Percentiles rank a stretch among this genome's conserved stretches.
Conservation (phyloP, 805 yeast genomes). For the Barnettozyma sp. region DNA sequence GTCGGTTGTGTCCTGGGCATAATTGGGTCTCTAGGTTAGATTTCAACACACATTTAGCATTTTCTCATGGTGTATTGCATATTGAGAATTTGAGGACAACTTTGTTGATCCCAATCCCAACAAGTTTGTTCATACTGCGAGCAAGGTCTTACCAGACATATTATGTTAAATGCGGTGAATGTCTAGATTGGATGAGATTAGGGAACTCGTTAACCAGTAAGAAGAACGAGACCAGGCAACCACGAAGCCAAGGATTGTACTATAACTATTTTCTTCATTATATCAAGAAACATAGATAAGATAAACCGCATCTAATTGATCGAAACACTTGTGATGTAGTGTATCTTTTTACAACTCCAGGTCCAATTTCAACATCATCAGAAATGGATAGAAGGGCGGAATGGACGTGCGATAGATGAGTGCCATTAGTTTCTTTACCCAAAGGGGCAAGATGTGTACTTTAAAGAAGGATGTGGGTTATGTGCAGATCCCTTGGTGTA, state of each 20-base stretch:
- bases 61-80: conserved; percentile 22
- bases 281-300: conserved; percentile 13
- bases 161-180: conserved; percentile 18
- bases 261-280: conserved; percentile 20
- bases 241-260: conserved; percentile 18
- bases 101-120: conserved; percentile 15
- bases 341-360: too few relatives aligned
- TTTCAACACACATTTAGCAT: conserved; percentile 17
- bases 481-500: too few relatives aligned
- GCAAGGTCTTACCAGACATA: conserved; percentile 6
- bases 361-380: too few relatives aligned
- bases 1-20: conserved; percentile 24
- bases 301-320: neutral
- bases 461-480: too few relatives aligned
- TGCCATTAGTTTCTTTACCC: too few relatives aligned
- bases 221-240: neutral
- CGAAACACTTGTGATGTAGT: too few relatives aligned
- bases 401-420: too few relatives aligned
- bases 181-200: conserved; percentile 19
- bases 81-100: conserved; percentile 3
- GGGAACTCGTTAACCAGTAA: conserved; percentile 10
- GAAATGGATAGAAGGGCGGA: too few relatives aligned
- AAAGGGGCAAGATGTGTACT: too few relatives aligned
- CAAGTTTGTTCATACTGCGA: conserved; percentile 12
- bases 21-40: conserved; percentile 18